Conservation (phyloP, 352 stramenopile species). For the Phytophthora macrochlamydospora region DNA sequence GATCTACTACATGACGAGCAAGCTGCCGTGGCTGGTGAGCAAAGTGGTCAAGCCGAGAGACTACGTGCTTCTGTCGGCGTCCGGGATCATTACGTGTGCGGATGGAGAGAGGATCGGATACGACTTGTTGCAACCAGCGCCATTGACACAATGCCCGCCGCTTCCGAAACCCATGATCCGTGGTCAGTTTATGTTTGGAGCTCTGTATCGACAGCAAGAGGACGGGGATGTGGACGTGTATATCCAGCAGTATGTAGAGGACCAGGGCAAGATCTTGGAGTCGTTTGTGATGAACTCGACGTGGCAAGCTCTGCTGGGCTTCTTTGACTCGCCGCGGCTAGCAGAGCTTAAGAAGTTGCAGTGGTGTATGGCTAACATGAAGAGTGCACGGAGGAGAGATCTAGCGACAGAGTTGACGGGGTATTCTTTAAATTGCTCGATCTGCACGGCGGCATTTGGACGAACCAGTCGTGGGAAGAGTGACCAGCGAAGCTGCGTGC, state of each 20-base stretch:
- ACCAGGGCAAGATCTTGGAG: conserved; percentile 31
- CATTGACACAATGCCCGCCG: conserved; percentile 32
- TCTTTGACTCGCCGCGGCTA: conserved; percentile 27
- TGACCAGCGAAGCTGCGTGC: conserved; percentile 25
- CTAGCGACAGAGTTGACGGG: conserved; percentile 19
- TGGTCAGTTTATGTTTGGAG: conserved; percentile 38
- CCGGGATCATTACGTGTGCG: conserved; percentile 38
- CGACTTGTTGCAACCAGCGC: conserved; percentile 55
- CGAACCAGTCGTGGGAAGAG: conserved; percentile 22
- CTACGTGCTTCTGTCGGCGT: conserved; percentile 48
- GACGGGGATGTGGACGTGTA: conserved; percentile 41
- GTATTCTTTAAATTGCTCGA: conserved; percentile 22
- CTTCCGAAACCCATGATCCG: conserved; percentile 36
- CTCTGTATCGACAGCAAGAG: conserved; percentile 36
- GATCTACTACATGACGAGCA: conserved; percentile 50
- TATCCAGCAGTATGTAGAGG: conserved; percentile 39
- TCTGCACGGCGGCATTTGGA: conserved; percentile 26
- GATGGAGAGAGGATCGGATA: conserved; percentile 57
- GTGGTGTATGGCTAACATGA: conserved; percentile 42
- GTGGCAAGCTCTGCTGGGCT: conserved; percentile 31
- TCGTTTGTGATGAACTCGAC: conserved; percentile 30
- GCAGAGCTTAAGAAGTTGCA: conserved; percentile 38
- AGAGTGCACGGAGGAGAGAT: conserved; percentile 20
- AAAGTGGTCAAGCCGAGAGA: conserved; percentile 50
- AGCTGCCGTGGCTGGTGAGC: conserved; percentile 42